Evolutionary conservation across 2,329 filamentous ascomycete genomes (phyloP), one percentile per base, ranked within the genome.

Genomic region (Trichoderma gracile): DNA sequence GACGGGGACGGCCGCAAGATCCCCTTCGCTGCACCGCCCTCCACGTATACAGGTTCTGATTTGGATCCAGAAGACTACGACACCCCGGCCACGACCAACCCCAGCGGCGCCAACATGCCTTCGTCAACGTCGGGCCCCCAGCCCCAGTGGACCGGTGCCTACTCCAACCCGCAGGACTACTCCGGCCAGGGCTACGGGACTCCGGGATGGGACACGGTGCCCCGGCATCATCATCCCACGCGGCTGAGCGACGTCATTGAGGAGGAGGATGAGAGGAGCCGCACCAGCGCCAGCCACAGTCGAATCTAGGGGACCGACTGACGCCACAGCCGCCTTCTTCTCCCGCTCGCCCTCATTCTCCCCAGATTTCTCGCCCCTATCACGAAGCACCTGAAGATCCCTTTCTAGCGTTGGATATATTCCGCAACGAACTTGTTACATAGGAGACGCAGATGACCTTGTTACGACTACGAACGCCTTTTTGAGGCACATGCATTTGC

Each of bases 221-320:
- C 89, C 25, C 84, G 88, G 63, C 93, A 96, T 76, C 91, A 95
- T 69, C 92, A 97, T 77, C 93, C 93, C 0, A 96, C 93, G 9
- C 82, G 93, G 64, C 80, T 97, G 67, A 96, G 92, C 75, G 93
- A 96, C 77, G 93, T 97, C 30, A 83, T 95, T 33, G 90, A 93
- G 73, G 92, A 92, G 73, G 89, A 96, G 68, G 91, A 95, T 69
- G 92, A 96, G 77, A 83, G 87, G 57, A 91, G 90, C 73, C 85
- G 90, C 23, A 91, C 89, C 15, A 91, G 89, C 69, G 87, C 87
- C 12, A 89, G 87, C 73, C 84, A 87, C 67, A 87, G 84, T 72
- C 83, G 84, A 38, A 71, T 71, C 46, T 75, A 75, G 70, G 70
- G 72, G 45, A 71, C 68, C 14, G 66, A 68, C 49, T 68, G 57